A percentile compares a stretch with the other conserved stretches of the same genome.
phyloP scores from a whole-genome alignment of 345 rosid genomes.

The Psidium friedrichsthalianum region DNA sequence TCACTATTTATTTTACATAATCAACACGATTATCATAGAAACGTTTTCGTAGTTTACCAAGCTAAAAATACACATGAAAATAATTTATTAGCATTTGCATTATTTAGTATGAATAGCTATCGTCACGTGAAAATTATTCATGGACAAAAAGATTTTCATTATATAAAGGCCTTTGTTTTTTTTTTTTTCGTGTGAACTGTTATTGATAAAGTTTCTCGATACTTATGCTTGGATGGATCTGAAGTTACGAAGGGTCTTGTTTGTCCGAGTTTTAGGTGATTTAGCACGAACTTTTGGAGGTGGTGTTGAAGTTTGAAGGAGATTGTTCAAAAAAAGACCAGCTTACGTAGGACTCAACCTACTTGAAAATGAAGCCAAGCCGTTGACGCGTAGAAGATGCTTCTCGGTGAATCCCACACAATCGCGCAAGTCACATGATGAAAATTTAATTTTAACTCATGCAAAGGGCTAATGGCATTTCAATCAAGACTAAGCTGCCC shows the following conservation, averaged over 20 bases:
- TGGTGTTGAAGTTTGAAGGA: neutral
- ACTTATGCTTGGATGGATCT: neutral
- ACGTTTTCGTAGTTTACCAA: neutral
- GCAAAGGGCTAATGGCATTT: neutral
- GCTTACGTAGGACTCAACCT: neutral
- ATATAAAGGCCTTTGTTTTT: neutral
- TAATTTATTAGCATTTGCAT: neutral
- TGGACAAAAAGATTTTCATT: too few relatives aligned
- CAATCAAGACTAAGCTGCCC: neutral
- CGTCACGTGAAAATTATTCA: rapidly evolving
- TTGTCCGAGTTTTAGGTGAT: neutral
- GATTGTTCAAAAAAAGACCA: neutral
- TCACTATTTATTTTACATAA: neutral
- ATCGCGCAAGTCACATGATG: neutral
- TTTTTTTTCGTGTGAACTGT: neutral
- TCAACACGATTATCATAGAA: neutral
- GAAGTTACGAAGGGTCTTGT: neutral
- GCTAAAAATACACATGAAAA: neutral
- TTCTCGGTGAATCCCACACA: neutral
- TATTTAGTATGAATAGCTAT: neutral
- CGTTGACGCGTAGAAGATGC: neutral
- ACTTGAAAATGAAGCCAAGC: neutral
- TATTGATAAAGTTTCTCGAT: neutral
- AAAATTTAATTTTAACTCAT: neutral
- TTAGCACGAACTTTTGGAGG: neutral